Conservation (phyloP, 371 early-diverging fungal genomes). For the Catenaria anguillulae region DNA sequence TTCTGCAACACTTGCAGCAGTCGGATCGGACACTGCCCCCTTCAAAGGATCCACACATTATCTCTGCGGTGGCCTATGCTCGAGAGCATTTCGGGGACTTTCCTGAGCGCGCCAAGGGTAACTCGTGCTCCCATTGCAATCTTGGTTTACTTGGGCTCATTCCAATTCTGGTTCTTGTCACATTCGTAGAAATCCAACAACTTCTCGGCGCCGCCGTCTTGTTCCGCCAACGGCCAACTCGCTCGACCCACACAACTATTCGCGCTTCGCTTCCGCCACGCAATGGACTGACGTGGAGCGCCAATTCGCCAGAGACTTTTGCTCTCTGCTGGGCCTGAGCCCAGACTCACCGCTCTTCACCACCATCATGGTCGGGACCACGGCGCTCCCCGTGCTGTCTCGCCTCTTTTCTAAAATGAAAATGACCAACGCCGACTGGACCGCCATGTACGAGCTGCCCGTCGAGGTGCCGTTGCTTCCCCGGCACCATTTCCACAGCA, state of each 20-base stretch:
- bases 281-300: constrained; percentile 47
- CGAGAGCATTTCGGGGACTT: constrained; percentile 50
- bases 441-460: constrained; percentile 73
- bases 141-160: no score
- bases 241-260: no score
- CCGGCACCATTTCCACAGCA: constrained; percentile 74
- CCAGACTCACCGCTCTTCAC: constrained; percentile 61
- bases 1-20: constrained; percentile 43
- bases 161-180: no score
- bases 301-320: constrained; percentile 72
- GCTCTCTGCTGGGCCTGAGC: constrained; percentile 60
- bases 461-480: constrained; percentile 75
- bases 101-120: background rate
- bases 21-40: no score
- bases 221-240: no score
- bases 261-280: no score
- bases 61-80: constrained; percentile 63
- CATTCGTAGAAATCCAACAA: no score
- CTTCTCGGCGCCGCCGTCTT: no score
- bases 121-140: no score
- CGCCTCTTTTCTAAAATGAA: constrained; percentile 78
- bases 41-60: constrained; percentile 13
- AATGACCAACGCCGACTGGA: constrained; percentile 62
- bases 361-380: constrained; percentile 70
- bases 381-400: constrained; percentile 75